Base-by-base conservation (phyloP, 1,284 basidiomycete genomes). In the Fomitiporia mediterranea region DNA sequence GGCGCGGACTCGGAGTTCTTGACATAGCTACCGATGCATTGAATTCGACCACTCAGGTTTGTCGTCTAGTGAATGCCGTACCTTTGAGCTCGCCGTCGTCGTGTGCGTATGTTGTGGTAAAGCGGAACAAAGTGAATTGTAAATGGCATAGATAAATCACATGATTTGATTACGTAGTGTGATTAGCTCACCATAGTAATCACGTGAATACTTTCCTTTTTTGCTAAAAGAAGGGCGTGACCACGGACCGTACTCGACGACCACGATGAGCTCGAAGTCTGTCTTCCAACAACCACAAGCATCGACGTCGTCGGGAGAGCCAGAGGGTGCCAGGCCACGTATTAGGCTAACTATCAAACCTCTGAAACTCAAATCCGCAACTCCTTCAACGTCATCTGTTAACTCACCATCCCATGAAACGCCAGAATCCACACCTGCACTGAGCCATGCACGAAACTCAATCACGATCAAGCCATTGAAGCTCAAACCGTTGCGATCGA, bases 331-430 rank as follows among this genome's bases (percentile, higher is more conserved):
- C 4, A 47, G 30, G 27, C 49, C 47, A 19, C 57, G 57, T 32
- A 51, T 59, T 17, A 59, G 37, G 19, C 57, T 59, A 15, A 59
- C 57, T 3, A 42, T 59, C 30, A 48, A 48, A 46, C 53, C 57
- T 15, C 25, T 59, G 42, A 59, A 52, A 32, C 28, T 43, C 47
- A 56, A 56, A 28, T 35, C 52, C 21, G 27, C 49, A 7, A 9
- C 55, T 8, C 15, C 23, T 35, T 44, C 39, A 8, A 11, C 42
- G 19, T 40, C 54, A 21, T 28, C 47, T 21, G 38, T 35, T 9
- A 19, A 56, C 28, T 25, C 48, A 25, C 48, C 49, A 9, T 19
- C 13, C 42, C 27, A 48, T 28, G 43, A 37, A 28, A 25, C 15
- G 27, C 19, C 43, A 28, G 15, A 19, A 15, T 27, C 23, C 19